Conservation (phyloP, 1,284 basidiomycete species). For the Exobasidium cylindrosporum region DNA sequence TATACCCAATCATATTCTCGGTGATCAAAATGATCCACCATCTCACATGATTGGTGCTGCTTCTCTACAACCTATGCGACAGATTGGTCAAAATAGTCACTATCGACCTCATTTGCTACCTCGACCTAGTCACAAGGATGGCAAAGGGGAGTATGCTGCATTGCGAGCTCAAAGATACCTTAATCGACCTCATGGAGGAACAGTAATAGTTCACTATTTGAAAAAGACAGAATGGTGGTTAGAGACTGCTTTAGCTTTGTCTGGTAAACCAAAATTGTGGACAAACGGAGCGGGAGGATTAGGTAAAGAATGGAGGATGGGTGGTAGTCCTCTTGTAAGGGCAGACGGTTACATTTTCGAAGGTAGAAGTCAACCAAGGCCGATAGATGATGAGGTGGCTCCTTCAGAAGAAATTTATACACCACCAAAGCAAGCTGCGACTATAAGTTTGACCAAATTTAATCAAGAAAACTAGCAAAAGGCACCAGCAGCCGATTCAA, state of each 20-base stretch:
- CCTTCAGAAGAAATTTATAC: neutral
- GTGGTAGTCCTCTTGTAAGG: slow-evolving; percentile 41
- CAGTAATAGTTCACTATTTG: slow-evolving; percentile 91
- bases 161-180: slow-evolving; percentile 60
- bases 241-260: slow-evolving; percentile 82
- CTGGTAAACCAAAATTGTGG: slow-evolving; percentile 69
- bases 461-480: too few species aligned
- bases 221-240: slow-evolving; percentile 95
- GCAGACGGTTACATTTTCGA: slow-evolving; percentile 35
- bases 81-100: too few species aligned
- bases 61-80: neutral
- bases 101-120: slow-evolving; percentile 24
- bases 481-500: slow-evolving; percentile 1
- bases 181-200: slow-evolving; percentile 66
- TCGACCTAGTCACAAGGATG: slow-evolving; percentile 35
- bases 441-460: too few species aligned
- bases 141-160: slow-evolving; percentile 55
- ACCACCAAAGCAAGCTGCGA: too few species aligned
- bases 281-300: slow-evolving; percentile 39
- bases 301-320: slow-evolving; percentile 44
- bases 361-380: slow-evolving; percentile 35
- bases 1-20: neutral
- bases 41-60: neutral
- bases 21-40: neutral
- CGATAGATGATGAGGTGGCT: neutral